These are phyloP conservation scores for Trypanosoma platydactyli DNA, from an alignment of 208 protist species.

Conservation along the genomic window DNA sequence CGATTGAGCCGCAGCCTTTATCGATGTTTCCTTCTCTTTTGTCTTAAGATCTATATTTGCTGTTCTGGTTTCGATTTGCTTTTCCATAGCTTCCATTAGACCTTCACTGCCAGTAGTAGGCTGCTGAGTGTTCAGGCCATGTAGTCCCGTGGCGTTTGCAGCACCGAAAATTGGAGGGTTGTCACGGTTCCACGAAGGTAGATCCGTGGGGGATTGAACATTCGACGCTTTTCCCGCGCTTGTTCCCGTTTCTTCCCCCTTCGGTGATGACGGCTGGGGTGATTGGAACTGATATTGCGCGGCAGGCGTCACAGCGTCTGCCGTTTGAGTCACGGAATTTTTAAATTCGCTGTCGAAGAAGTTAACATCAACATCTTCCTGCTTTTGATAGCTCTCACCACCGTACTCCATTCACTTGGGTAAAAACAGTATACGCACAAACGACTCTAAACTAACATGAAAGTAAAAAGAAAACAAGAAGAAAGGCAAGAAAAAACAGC, in stretches of 20 bases:
- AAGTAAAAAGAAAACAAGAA: not conserved
- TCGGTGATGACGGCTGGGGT: too few species aligned
- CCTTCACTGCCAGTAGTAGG: slow-evolving; percentile 11
- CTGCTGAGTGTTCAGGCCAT: not conserved
- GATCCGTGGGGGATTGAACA: too few species aligned
- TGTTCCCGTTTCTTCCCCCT: too few species aligned
- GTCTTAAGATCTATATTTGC: slow-evolving; percentile 55
- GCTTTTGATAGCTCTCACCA: not conserved
- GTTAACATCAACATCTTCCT: too few species aligned
- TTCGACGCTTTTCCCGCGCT: too few species aligned
- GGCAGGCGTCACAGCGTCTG: too few species aligned
- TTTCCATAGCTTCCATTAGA: slow-evolving; percentile 52
- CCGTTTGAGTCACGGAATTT: too few species aligned
- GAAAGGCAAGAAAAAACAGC: not conserved
- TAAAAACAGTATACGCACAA: not conserved
- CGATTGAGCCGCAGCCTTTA: slow-evolving; percentile 51
- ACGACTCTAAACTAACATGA: not conserved
- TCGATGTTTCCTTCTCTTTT: slow-evolving; percentile 61
- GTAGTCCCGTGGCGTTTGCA: not conserved
- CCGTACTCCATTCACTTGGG: not conserved
- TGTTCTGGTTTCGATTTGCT: slow-evolving; percentile 64
- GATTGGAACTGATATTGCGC: too few species aligned
- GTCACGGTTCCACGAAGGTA: too few species aligned
- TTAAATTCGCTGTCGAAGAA: too few species aligned
- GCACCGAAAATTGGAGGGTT: too few species aligned